phyloP scores from a whole-genome alignment of 164 flowering plant species.

The Aristolochia fimbriata region DNA sequence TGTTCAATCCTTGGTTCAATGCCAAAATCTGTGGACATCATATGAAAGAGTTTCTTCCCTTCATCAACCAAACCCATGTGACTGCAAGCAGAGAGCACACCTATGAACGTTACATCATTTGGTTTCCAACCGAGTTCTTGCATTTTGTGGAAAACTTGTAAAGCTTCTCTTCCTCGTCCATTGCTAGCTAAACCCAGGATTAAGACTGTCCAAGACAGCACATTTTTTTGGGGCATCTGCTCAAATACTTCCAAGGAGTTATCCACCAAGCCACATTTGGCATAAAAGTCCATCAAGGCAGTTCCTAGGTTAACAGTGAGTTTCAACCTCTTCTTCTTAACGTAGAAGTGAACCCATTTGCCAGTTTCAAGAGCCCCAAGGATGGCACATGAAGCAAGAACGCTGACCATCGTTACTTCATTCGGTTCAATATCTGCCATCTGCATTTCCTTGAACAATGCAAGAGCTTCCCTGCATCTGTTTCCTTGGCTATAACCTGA shows the following conservation, averaged over 20 bases:
- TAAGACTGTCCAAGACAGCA: constrained; percentile 33
- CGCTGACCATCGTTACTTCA: constrained; percentile 44
- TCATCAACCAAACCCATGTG: constrained; percentile 39
- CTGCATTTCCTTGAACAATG: constrained; percentile 33
- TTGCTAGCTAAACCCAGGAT: constrained; percentile 33
- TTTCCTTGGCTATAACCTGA: constrained; percentile 35
- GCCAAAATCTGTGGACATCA: constrained; percentile 31
- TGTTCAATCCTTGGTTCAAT: constrained; percentile 42
- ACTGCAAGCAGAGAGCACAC: constrained; percentile 40
- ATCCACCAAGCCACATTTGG: constrained; percentile 36
- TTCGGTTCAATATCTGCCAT: constrained; percentile 26
- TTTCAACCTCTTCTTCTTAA: constrained; percentile 28
- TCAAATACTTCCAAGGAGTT: constrained; percentile 27
- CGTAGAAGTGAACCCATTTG: constrained; percentile 34
- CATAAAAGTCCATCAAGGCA: constrained; percentile 36
- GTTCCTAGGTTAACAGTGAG: constrained; percentile 34
- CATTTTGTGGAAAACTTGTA: constrained; percentile 25
- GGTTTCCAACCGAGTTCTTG: constrained; percentile 16
- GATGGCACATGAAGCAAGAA: constrained; percentile 41
- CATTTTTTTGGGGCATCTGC: constrained; percentile 28
- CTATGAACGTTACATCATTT: constrained; percentile 36
- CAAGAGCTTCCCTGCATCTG: constrained; percentile 29
- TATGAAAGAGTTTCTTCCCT: constrained; percentile 21
- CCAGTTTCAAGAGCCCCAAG: constrained; percentile 41
- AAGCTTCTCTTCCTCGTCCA: constrained; percentile 30